Evolutionary conservation across 192 early-diverging fungal species (phyloP), one percentile per base, ranked within the genome.

Genomic region (Dispira simplex): DNA sequence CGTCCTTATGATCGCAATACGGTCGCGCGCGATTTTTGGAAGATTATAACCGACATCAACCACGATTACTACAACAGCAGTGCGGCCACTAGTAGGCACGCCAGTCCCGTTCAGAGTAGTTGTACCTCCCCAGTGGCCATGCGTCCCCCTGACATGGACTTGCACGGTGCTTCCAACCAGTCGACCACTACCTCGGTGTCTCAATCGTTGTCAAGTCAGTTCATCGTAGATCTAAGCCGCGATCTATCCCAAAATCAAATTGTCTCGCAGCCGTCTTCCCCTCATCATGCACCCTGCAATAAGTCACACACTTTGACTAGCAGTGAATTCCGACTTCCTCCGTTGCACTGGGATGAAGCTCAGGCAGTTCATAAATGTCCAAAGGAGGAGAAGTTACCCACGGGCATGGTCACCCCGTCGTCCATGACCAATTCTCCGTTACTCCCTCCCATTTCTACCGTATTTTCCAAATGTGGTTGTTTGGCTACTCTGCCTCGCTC

Each of bases 11-110:
- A 56, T 28, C 54, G 54, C 14, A 21, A 56, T 25, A 13, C 54
- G 13, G 25, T 56, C 18, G 54, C 54, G 3, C 54, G 54, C 3
- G 54, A 56, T 25, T 56, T 56, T 9, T 56, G 54, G 54, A 56
- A 56, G 25, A 56, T 56, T 26, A 26, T 56, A 18, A 56, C 54
- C 54, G 54, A 56, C 28, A 21, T 56, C 9, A 56, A 56, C 8
- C 23, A 14, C 18, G 54, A 56, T 14, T 28, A 27, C 14, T 56
- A 39, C 32, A 39, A 39, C 32, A 39, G 32, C 32, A 39, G 32
- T 39, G 32, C 32, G 6, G 32, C 54, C 18, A 23, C 48, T 8
- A 23, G 48, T 20, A 1, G 21, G 4, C 21, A 16, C 48, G 3
- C 48, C 3, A 23, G 16, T 16, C 48, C 48, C 3, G 48, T 16